Evolutionary conservation across 2,329 filamentous ascomycete genomes (phyloP), one percentile per base, ranked within the genome.

Genomic region (Thyridium curvatum): DNA sequence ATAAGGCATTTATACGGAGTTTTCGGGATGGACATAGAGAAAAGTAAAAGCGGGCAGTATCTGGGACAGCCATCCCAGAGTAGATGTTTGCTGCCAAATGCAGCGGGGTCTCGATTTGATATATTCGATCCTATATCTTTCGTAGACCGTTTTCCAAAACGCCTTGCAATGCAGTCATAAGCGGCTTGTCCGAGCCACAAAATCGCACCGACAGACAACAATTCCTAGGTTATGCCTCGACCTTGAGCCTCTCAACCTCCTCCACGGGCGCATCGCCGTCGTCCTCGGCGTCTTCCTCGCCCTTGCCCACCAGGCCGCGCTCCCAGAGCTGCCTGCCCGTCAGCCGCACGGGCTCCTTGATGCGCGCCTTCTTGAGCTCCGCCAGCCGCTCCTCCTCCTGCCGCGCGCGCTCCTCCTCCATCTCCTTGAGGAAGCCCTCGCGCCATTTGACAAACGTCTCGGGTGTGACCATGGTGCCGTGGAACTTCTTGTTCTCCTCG

Each of bases 401-500:
- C 49, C 65, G 72, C 50, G 66, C 62, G 49, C 80, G 77, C 56
- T 74, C 67, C 54, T 93, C 90, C 56, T 83, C 82, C 77, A 91
- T 82, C 68, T 97, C 93, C 55, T 72, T 69, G 45, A 79, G 58
- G 56, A 97, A 98, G 9, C 62, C 76, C 30, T 82, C 81, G 40
- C 87, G 74, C 93, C 93, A 98, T 49, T 75, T 77, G 49, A 86
- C 56, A 55, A 97, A 98, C 0, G 80, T 82, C 66, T 95, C 88
- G 16, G 79, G 72, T n/a, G 82, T 97, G 15, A 98, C 93, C 26
- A 80, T 73, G 29, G 87, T 87, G 41, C 93, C 93, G 59, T 94
- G 86, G 62, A 98, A 98, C 64, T 96, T 97, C 53, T 84, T 80
- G 60, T 98, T 98, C 69, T 98, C 93, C 60, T 93, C 89, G 45